Percentiles rank a stretch among this genome's conserved stretches.
phyloP scores from a whole-genome alignment of 176 grass and related monocot genomes.

The Triticum aestivum region DNA sequence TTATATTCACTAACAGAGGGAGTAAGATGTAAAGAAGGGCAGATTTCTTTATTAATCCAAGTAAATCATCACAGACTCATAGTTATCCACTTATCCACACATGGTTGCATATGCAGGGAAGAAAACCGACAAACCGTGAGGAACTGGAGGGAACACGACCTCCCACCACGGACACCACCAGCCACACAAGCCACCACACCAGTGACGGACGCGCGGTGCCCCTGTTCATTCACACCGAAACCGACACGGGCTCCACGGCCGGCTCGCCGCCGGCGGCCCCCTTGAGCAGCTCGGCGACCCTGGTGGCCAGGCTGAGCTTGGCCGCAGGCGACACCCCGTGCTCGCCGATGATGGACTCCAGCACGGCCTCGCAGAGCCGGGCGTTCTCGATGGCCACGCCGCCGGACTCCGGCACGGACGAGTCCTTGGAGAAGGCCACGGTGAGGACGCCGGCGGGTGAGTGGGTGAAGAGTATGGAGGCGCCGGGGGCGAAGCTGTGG shows the following conservation, averaged over 20 bases:
- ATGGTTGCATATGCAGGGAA: neutral
- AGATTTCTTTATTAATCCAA: neutral
- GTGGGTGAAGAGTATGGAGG: conserved; percentile 91
- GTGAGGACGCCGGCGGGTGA: conserved; percentile 54
- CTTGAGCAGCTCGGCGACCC: conserved; percentile 58
- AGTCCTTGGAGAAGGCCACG: conserved; percentile 70
- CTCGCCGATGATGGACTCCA: conserved; percentile 91
- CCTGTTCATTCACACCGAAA: neutral
- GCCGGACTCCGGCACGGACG: conserved; percentile 37
- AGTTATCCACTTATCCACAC: no score
- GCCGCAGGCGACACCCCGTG: conserved; percentile 67
- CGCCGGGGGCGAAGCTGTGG: conserved; percentile 67
- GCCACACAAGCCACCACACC: neutral
- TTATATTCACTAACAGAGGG: no score
- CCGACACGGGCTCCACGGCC: neutral
- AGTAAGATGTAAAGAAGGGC: no score
- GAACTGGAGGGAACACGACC: neutral
- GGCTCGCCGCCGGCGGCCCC: neutral
- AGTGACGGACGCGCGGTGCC: no score
- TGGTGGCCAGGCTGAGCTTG: conserved; percentile 70
- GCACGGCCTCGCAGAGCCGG: conserved; percentile 53
- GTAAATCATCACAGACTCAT: neutral
- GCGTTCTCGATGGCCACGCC: conserved; percentile 56
- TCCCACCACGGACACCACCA: neutral
- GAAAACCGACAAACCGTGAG: neutral